Evolutionary conservation across 371 early-diverging fungal species (phyloP).

Genomic region (Mucor circinelloides): DNA sequence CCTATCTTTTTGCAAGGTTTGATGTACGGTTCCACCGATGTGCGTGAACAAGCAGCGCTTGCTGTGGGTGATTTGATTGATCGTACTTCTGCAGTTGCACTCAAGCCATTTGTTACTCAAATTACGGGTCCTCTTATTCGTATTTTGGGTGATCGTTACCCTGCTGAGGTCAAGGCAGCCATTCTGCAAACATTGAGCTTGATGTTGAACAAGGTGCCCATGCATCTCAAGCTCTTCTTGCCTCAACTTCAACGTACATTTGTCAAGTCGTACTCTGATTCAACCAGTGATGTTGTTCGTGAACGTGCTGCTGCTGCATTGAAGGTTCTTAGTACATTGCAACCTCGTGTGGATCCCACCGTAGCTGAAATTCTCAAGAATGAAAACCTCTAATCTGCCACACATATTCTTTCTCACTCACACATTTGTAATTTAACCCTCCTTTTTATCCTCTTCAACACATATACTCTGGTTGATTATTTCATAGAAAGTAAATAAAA

Average conservation of each 20-base stretch:
- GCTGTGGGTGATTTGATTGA: conserved; percentile 82
- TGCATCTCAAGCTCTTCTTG: conserved; percentile 92
- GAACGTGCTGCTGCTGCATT: conserved; percentile 83
- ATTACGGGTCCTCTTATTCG: conserved; percentile 98
- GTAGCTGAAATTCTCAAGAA: conserved; percentile 29
- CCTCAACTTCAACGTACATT: conserved; percentile 98
- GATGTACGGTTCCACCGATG: conserved; percentile 84
- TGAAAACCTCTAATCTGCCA: conserved; percentile 5
- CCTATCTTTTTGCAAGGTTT: conserved; percentile 94
- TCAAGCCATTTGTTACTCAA: conserved; percentile 91
- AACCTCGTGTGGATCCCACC: conserved; percentile 29
- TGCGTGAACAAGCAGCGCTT: conserved; percentile 85
- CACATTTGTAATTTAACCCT: background rate
- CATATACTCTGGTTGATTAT: background rate
- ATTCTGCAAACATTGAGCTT: conserved; percentile 83
- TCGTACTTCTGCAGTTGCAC: conserved; percentile 72
- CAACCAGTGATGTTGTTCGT: conserved; percentile 70
- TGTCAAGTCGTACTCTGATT: conserved; percentile 86
- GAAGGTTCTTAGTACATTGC: conserved; percentile 29
- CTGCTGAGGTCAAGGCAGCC: conserved; percentile 88
- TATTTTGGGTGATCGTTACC: conserved; percentile 94
- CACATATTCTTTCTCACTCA: background rate
- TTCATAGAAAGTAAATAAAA: background rate
- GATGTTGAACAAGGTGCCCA: conserved; percentile 82
- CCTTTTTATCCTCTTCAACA: background rate